phyloP scores from a whole-genome alignment of 139 green algal genomes.

The Coelastrella sp. region DNA sequence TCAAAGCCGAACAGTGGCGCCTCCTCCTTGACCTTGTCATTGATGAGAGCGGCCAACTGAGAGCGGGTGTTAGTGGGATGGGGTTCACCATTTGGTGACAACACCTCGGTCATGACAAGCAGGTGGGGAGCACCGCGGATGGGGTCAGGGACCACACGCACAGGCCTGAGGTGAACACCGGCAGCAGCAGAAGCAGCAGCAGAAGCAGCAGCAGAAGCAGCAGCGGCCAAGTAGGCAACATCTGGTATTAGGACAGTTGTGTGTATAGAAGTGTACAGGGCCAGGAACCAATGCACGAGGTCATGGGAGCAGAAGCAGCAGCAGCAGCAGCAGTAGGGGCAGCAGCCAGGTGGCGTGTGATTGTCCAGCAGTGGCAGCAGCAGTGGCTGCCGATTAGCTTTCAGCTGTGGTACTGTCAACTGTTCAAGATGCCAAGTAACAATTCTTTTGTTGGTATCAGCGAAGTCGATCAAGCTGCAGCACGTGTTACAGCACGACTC shows the following conservation, averaged over 20 bases:
- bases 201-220: background rate
- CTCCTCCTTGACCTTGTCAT: constrained; percentile 72
- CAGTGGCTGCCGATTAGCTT: background rate
- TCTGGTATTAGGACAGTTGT: background rate
- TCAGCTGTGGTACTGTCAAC: too few relatives aligned
- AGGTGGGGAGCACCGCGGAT: constrained; percentile 92
- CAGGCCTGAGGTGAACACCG: constrained; percentile 63
- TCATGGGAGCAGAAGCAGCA: too few relatives aligned
- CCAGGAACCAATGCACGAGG: too few relatives aligned
- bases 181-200: constrained; percentile 1
- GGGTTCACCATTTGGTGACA: constrained; percentile 77
- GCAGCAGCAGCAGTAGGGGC: too few relatives aligned
- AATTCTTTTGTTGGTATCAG: too few relatives aligned
- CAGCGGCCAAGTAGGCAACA: background rate
- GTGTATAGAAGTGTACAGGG: background rate
- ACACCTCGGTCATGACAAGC: constrained; percentile 92
- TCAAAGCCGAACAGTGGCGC: constrained; percentile 89
- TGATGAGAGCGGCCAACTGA: constrained; percentile 80
- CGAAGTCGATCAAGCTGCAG: too few relatives aligned
- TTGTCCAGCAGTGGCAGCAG: background rate
- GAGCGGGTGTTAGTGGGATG: constrained; percentile 91
- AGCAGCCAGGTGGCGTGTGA: too few relatives aligned
- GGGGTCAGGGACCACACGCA: constrained; percentile 85
- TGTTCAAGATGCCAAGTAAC: too few relatives aligned
- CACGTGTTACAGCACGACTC: too few relatives aligned